Conservation (phyloP, 2,329 filamentous ascomycete species). For the Pezicula carpinea region DNA sequence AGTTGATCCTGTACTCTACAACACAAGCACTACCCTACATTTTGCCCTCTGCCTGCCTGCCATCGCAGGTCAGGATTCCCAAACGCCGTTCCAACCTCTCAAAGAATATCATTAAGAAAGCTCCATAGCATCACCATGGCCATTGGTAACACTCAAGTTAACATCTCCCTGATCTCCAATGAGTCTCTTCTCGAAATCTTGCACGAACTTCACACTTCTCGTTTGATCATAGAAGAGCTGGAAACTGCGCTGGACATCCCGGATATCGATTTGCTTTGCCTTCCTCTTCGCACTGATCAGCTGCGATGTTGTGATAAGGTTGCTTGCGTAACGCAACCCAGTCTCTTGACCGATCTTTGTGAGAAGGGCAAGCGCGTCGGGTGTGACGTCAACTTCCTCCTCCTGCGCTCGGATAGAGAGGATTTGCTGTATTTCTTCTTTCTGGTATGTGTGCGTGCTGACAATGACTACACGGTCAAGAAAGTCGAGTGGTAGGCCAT, state of each 20-base stretch:
- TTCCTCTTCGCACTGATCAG: slow-evolving; percentile 81
- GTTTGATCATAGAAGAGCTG: slow-evolving; percentile 87
- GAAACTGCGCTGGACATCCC: slow-evolving; percentile 92
- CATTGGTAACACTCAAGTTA: slow-evolving; percentile 56
- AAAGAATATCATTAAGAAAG: slow-evolving; percentile 19
- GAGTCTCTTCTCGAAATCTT: slow-evolving; percentile 84
- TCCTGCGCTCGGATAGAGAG: slow-evolving; percentile 88
- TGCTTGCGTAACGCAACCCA: slow-evolving; percentile 92
- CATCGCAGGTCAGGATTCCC: neutral
- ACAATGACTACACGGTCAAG: slow-evolving; percentile 95
- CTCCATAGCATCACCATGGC: slow-evolving; percentile 66
- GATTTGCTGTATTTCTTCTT: slow-evolving; percentile 88
- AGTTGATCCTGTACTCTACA: too few species aligned
- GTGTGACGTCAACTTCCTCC: slow-evolving; percentile 87
- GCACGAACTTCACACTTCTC: slow-evolving; percentile 85
- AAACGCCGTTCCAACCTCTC: neutral
- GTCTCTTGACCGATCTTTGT: slow-evolving; percentile 95
- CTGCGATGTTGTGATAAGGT: slow-evolving; percentile 92
- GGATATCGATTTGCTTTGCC: slow-evolving; percentile 75
- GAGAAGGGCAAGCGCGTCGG: slow-evolving; percentile 85
- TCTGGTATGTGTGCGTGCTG: slow-evolving; percentile 79
- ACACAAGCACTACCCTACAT: neutral
- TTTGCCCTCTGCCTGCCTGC: neutral
- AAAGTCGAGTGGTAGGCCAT: slow-evolving; percentile 92
- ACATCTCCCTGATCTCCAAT: slow-evolving; percentile 84